Conservation (phyloP, 176 grass and related monocot species). For the Aegilops speltoides region DNA sequence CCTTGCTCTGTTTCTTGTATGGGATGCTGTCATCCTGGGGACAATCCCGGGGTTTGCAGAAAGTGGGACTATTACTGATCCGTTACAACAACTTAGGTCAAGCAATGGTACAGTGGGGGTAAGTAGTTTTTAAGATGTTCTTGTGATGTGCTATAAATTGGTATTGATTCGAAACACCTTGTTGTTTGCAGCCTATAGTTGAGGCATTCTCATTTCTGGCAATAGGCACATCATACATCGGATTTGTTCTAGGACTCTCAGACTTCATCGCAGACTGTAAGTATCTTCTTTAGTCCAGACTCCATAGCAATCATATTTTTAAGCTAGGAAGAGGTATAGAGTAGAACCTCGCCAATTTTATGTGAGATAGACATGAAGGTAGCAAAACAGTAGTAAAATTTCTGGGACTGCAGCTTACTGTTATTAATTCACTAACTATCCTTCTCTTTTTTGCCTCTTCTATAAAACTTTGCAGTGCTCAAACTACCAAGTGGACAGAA, state of each 20-base stretch:
- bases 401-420: not conserved
- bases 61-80: slow-evolving; percentile 45
- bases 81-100: slow-evolving; percentile 67
- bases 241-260: slow-evolving; percentile 90
- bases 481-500: slow-evolving; percentile 86
- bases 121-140: slow-evolving; percentile 37
- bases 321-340: not conserved
- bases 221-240: slow-evolving; percentile 93
- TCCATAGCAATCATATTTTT: slow-evolving; percentile 15
- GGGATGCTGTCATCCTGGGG: slow-evolving; percentile 93
- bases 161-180: slow-evolving; percentile 14
- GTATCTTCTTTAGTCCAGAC: slow-evolving; percentile 25
- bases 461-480: slow-evolving; percentile 64
- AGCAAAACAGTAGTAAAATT: not conserved
- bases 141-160: not conserved
- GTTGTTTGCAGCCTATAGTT: slow-evolving; percentile 70
- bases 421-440: not conserved
- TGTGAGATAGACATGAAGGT: not conserved
- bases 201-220: slow-evolving; percentile 94
- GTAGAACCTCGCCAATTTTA: not conserved
- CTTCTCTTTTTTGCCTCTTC: not conserved
- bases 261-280: slow-evolving; percentile 95
- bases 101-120: slow-evolving; percentile 84
- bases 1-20: slow-evolving; percentile 80
- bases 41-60: slow-evolving; percentile 53